Conservation (phyloP, 2,329 filamentous ascomycete genomes). For the Westerdykella ornata region DNA sequence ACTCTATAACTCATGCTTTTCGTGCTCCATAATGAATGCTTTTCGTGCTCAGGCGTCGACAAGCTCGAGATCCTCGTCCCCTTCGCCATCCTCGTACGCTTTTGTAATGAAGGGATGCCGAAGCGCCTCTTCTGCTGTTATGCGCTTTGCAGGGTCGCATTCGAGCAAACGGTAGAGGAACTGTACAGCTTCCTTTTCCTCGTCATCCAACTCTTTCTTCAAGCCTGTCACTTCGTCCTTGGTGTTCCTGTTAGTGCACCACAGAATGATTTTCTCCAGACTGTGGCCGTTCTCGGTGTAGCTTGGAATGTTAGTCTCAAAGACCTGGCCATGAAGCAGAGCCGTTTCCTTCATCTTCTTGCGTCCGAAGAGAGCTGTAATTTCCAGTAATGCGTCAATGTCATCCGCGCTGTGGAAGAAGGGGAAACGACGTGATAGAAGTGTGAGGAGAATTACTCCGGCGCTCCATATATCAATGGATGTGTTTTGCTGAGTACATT, state of each 20-base stretch:
- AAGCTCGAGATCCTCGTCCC: slow-evolving; percentile 32
- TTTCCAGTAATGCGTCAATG: slow-evolving; percentile 94
- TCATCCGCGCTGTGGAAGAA: slow-evolving; percentile 99
- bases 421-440: slow-evolving; percentile 84
- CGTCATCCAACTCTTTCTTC: slow-evolving; percentile 51
- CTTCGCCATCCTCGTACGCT: slow-evolving; percentile 24
- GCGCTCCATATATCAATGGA: slow-evolving; percentile 95
- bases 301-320: slow-evolving; percentile 88
- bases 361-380: slow-evolving; percentile 86
- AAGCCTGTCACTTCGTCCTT: slow-evolving; percentile 45
- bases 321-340: slow-evolving; percentile 78
- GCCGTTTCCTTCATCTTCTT: slow-evolving; percentile 78
- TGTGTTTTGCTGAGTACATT: slow-evolving; percentile 90
- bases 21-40: background rate
- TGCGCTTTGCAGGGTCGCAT: slow-evolving; percentile 64
- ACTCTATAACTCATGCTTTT: background rate
- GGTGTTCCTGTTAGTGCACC: slow-evolving; percentile 76
- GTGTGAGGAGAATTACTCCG: slow-evolving; percentile 93
- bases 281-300: slow-evolving; percentile 79
- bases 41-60: slow-evolving; percentile 16
- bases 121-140: slow-evolving; percentile 68
- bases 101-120: slow-evolving; percentile 60
- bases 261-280: slow-evolving; percentile 88
- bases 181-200: slow-evolving; percentile 65
- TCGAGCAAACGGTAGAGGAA: slow-evolving; percentile 70